Evolutionary conservation across 495 filamentous ascomycete species (phyloP), one percentile per base, ranked within the genome.

Genomic region (Penicillium psychrofluorescens): DNA sequence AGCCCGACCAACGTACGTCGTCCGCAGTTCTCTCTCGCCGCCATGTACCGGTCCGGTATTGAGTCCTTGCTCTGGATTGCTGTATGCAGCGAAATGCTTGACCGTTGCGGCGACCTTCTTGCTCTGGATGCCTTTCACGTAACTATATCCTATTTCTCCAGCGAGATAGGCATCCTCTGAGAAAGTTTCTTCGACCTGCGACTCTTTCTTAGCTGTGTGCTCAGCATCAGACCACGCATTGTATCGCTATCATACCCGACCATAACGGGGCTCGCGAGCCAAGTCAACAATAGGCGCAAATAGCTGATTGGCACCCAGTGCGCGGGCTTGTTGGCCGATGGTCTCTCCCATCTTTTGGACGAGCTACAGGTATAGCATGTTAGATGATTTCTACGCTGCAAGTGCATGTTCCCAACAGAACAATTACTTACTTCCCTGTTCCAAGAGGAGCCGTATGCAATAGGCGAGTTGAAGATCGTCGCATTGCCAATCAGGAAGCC

Each of bases 391-490:
- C 22, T 22, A 22, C 22, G 22, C 22, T 6, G 4, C 22, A 22
- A 22, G 3, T 22, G 4, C 22, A 22, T 22, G 22, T 4, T 22
- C 3, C 6, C 4, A 22, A 4, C 22, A 22, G 22, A 22, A 0
- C 22, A 22, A 22, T 4, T 6, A 44, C 49, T 40, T 48, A 67
- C 66, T 22, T 65, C 65, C 2, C 70, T 72, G 42, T 86, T 81
- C 51, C 75, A 85, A 5, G 83, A 80, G 56, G 79, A 84, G 12
- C 76, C 81, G 50, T 84, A 76, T 13, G 66, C 81, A 56, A 87
- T 86, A 0, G 83, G 81, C 4, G 79, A 84, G 53, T 86, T 85
- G 71, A 84, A 86, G 38, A 87, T 85, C 0, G 83, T 71, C 38
- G 83, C 83, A 63, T 86, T 85, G 13, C 72, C 76, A 37, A 82